A percentile compares a stretch with the other conserved stretches of the same genome.
These are phyloP conservation scores for Microthyrium microscopicum DNA, from an alignment of 2,329 filamentous ascomycete genomes.

Conservation along the genomic window DNA sequence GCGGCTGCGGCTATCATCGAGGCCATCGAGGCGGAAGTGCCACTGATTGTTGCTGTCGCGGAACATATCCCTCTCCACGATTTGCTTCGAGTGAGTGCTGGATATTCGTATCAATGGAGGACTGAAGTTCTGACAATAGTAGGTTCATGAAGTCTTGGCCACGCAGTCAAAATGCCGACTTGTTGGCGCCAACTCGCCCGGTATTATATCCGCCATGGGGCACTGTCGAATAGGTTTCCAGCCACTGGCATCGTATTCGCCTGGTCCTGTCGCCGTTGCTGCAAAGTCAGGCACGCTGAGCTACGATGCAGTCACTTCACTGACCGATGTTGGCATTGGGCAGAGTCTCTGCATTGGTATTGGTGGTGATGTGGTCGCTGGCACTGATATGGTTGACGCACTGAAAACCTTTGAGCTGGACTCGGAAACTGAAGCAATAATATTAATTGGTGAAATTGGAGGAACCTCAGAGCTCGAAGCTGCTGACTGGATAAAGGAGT, in stretches of 20 bases:
- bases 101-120: not conserved
- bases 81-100: constrained; percentile 44
- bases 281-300: constrained; percentile 70
- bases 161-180: constrained; percentile 57
- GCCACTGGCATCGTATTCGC: constrained; percentile 53
- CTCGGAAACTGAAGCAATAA: constrained; percentile 51
- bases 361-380: constrained; percentile 58
- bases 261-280: constrained; percentile 55
- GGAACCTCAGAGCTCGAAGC: constrained; percentile 54
- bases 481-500: constrained; percentile 56
- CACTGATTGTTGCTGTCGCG: constrained; percentile 61
- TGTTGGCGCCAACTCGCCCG: constrained; percentile 67
- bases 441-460: constrained; percentile 57
- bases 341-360: constrained; percentile 65
- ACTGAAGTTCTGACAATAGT: not conserved
- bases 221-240: constrained; percentile 62
- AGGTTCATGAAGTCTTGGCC: constrained; percentile 53
- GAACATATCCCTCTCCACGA: constrained; percentile 69
- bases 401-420: constrained; percentile 50
- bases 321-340: constrained; percentile 56
- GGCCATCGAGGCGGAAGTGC: constrained; percentile 63
- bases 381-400: constrained; percentile 58
- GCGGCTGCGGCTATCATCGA: constrained; percentile 61
- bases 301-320: constrained; percentile 62
- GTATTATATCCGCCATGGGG: constrained; percentile 58